phyloP scores from a whole-genome alignment of 306 rosid genomes.

The Biancaea sappan region DNA sequence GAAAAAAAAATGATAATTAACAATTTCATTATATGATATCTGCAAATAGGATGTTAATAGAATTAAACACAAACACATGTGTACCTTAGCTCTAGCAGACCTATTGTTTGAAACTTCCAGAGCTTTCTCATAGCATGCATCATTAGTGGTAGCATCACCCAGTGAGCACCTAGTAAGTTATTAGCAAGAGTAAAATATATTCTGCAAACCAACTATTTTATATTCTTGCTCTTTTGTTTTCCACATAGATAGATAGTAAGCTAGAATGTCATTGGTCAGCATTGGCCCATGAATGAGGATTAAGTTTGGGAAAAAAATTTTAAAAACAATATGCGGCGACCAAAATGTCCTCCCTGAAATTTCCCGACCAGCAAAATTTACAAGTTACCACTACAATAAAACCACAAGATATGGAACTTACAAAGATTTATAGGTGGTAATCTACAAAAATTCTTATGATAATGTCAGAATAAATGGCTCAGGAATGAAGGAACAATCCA shows the following conservation, averaged over 20 bases:
- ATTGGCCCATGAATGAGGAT: slow-evolving; percentile 14
- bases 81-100: slow-evolving; percentile 94
- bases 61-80: slow-evolving; percentile 1
- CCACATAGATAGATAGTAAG: background rate
- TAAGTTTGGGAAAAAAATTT: background rate
- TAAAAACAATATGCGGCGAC: background rate
- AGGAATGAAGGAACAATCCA: background rate
- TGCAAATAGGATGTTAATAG: slow-evolving; percentile 14
- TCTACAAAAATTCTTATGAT: background rate
- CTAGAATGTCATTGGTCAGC: slow-evolving; percentile 26
- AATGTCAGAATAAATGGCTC: background rate
- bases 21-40: slow-evolving; percentile 1
- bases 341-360: background rate
- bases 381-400: background rate
- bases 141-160: slow-evolving; percentile 82
- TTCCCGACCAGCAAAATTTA: background rate
- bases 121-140: slow-evolving; percentile 85
- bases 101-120: slow-evolving; percentile 83
- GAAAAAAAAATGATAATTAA: background rate
- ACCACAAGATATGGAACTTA: background rate
- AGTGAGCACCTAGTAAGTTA: slow-evolving; percentile 79
- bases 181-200: slow-evolving; percentile 34
- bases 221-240: slow-evolving; percentile 15
- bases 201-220: background rate
- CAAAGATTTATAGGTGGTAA: background rate